These are phyloP conservation scores for Solanum virginianum DNA, from an alignment of 257 asterid species.

Conservation along the genomic window DNA sequence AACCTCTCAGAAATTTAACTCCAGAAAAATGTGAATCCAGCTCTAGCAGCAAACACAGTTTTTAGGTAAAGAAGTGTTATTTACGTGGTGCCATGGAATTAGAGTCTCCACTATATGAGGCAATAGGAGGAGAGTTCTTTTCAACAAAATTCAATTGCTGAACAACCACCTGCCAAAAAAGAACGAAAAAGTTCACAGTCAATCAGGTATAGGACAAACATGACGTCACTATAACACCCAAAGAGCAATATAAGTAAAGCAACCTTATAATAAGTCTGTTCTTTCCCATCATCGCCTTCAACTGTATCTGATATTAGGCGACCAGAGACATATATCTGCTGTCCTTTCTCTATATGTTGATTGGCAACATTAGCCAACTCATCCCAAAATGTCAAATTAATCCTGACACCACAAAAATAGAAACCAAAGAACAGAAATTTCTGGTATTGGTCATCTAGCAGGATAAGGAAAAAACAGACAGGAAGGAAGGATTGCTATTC, in stretches of 20 bases:
- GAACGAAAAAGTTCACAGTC: not conserved
- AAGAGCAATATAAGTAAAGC: not conserved
- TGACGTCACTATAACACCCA: not conserved
- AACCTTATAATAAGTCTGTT: constrained; percentile 86
- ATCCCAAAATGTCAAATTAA: constrained; percentile 13
- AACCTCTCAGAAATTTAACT: not conserved
- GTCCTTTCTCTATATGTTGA: constrained; percentile 72
- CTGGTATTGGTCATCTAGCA: not conserved
- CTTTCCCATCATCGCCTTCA: constrained; percentile 77
- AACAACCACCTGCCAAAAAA: constrained; percentile 60
- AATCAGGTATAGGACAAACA: not conserved
- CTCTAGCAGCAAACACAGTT: not conserved
- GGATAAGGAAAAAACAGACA: not conserved
- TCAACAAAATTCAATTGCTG: constrained; percentile 78
- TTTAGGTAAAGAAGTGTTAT: not conserved
- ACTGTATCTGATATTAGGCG: constrained; percentile 76
- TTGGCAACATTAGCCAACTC: constrained; percentile 3
- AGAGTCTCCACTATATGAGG: constrained; percentile 47
- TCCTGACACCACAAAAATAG: not conserved
- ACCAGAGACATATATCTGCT: constrained; percentile 72
- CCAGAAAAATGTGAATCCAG: not conserved
- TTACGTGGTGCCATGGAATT: constrained; percentile 1
- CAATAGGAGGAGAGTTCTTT: constrained; percentile 31
- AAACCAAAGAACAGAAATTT: not conserved
- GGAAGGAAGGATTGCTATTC: not conserved